Evolutionary conservation across 495 filamentous ascomycete genomes (phyloP), one percentile per base, ranked within the genome.

Genomic region (Melanomma pulvis-pyrius): DNA sequence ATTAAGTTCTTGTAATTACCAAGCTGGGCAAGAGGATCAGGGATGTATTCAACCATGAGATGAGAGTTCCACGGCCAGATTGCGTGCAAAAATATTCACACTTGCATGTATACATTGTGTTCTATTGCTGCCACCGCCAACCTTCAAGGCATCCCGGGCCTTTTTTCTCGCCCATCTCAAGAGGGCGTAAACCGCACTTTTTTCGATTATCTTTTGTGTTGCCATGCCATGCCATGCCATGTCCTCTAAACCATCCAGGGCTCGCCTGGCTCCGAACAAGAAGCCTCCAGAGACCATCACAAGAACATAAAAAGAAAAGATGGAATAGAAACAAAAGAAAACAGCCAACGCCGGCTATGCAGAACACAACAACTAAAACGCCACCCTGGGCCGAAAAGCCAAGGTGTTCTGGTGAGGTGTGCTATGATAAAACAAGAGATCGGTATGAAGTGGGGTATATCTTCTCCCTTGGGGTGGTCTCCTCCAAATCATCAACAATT

Each of bases 271-370:
- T 22, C 48, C 48, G 26, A 29, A 29, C 24, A n/a, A 22, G 24
- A 25, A 9, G 48, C 39, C 39, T 44, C 39, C 39, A 44, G 39
- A 44, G 39, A 44, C 39, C 9, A 6, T 36, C 32, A 36, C 13
- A 36, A 36, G 17, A 44, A 44, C 4, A 11, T 44, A 6, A 44
- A 44, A 44, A 44, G 17, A 32, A 29, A 54, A 8, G n/a, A 21
- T n/a, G 24, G 29, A 30, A 54, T 13, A 32, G 8, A 17, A 34
- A 26, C 6, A 54, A 17, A 32, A 9, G 17, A 30, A 32, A 19
- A 8, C 17, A 54, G 26, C 17, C 34, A 44, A 41, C 53, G 30
- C 53, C 53, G 32, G 24, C 53, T 30, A 57, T 57, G 53, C 53
- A 57, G n/a, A 1, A 54, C 2, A n/a, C 2, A 44, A 44, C 2